Base-by-base conservation (phyloP, 176 grass and related monocot species). In the Lolium perenne region DNA sequence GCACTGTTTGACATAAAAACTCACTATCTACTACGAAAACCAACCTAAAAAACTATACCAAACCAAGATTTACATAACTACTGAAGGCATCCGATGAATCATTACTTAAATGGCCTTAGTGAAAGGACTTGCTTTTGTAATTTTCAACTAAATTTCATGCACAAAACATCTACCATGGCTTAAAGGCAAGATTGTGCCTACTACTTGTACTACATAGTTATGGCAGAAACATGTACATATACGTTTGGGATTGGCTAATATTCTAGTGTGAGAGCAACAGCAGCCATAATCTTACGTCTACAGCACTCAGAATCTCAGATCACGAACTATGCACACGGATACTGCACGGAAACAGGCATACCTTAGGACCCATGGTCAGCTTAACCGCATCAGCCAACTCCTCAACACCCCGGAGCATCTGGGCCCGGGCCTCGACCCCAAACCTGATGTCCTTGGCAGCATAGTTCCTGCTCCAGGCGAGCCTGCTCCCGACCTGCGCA, bases 351-450 rank as follows among this genome's bases (percentile, higher is more conserved):
- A 7, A 38, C 0, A 21, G 14, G 3, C 47, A 87, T 88, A 98
- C 95, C 91, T 98, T 98, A 21, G 95, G 95, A 69, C 93, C 93
- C 93, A 98, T 98, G 8, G 95, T 98, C 64, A 98, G 84, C 83
- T 92, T 95, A 1, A 98, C 95, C 1, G 93, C 91, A 89, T 98
- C 95, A 64, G 93, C 95, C 80, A 98, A 71, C 54, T 98, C 95
- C 45, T 95, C 95, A 18, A 98, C 91, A 11, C 95, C 95, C 81
- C 85, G 94, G 50, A 95, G 86, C 95, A 98, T 98, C 86, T 91
- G 74, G n/a, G 95, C 93, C 62, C 93, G 81, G 65, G 93, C 95
- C 56, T 98, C 95, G 17, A 95, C 93, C 16, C 95, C 93, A 81
- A 98, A 98, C 41, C 32, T 95, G 88, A 98, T 98, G 76, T 98